Evolutionary conservation across 176 grass and related monocot species (phyloP), one percentile per base, ranked within the genome.

Genomic region (Eragrostis curvula): DNA sequence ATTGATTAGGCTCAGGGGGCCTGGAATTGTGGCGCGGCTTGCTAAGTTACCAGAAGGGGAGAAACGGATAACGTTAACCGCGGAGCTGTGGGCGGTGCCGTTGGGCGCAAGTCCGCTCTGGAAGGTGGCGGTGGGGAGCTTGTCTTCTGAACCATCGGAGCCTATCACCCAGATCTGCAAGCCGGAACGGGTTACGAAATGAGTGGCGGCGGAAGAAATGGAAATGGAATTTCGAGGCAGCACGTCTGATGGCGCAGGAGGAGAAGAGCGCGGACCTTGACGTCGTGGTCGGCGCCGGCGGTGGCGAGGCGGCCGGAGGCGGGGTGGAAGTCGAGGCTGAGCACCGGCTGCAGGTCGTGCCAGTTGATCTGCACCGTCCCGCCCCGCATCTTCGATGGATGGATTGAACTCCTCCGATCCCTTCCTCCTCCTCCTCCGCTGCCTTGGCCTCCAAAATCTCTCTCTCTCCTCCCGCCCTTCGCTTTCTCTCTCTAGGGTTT

Each of bases 361-460:
- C 96, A 99, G 85, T 90, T 96, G 89, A 99, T 93, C 87, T 99
- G 96, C 49, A 99, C 89, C 65, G 96, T 99, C 48, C 96, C 96
- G 85, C 96, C 96, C n/a, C 84, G 91, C 96, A 99, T 98, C 78
- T 40, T 32, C 9, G 8, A 1, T 20, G 3, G 70, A 30, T 21
- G 71, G 50, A 8, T 21, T 40, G 18, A 18, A 20, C 10, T 11
- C 41, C 65, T 20, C 66, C 65, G 65, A 63, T 7, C 13, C 16
- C 8, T 32, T 36, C 41, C 28, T 49, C 74, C 9, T 13, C 18
- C 12, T 74, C 18, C 9, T 28, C 55, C 41, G 56, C n/a, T 41
- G 66, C 16, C 18, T 66, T 51, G 10, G 52, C 41, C 7, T 39
- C 47, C 63, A 2, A 55, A 27, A 41, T 43, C 50, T 21, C 71